Conservation (phyloP, 2,329 filamentous ascomycete species). For the Cladosporium sp. region DNA sequence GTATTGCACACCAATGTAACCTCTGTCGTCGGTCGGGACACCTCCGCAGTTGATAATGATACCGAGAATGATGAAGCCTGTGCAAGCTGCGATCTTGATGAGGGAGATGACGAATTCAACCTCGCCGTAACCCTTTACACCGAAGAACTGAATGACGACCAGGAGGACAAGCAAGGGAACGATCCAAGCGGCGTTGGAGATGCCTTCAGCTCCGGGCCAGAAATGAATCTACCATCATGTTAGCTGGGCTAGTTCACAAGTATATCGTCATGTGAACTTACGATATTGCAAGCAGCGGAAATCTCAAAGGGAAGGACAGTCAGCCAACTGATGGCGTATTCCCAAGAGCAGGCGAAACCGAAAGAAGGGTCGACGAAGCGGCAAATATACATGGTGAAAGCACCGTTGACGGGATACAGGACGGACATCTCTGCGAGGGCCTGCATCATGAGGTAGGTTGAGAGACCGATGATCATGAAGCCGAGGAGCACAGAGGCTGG, state of each 20-base stretch:
- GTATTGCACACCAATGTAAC: conserved; percentile 16
- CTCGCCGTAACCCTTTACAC: conserved; percentile 55
- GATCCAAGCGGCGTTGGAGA: conserved; percentile 73
- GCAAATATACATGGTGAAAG: conserved; percentile 37
- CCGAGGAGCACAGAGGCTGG: conserved; percentile 31
- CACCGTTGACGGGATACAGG: conserved; percentile 39
- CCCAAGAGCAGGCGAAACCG: conserved; percentile 28
- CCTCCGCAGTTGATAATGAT: conserved; percentile 56
- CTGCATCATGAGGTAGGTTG: conserved; percentile 28
- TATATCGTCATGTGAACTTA: background rate
- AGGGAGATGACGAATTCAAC: conserved; percentile 26
- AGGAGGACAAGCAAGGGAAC: conserved; percentile 77
- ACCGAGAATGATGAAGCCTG: conserved; percentile 60
- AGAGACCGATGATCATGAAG: conserved; percentile 35
- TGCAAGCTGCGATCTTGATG: conserved; percentile 39
- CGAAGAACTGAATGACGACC: conserved; percentile 78
- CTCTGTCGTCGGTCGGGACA: conserved; percentile 41
- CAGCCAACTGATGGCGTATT: conserved; percentile 27
- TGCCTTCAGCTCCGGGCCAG: conserved; percentile 22
- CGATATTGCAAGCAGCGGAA: conserved; percentile 24
- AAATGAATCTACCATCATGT: conserved; percentile 17
- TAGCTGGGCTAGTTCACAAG: background rate
- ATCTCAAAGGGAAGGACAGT: conserved; percentile 26
- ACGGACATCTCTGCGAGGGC: conserved; percentile 39
- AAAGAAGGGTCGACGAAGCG: conserved; percentile 44